Evolutionary conservation across 768 basidiomycete species (phyloP), one percentile per base, ranked within the genome.

Genomic region (Lentinula guzmanii): DNA sequence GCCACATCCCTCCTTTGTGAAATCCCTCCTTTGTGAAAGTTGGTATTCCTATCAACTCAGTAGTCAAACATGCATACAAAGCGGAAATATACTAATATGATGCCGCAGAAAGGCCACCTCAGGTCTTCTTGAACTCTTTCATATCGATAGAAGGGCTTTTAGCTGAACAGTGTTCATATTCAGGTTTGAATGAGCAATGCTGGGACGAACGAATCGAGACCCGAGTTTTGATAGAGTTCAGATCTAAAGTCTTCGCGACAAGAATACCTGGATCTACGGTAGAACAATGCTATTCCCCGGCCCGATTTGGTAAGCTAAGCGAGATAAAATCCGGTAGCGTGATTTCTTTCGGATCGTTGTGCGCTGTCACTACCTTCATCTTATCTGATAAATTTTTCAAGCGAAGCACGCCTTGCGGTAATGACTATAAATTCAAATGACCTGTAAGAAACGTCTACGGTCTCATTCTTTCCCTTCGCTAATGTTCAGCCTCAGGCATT

Each of bases 401-500:
- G 7, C 16, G 18, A 24, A 41, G 39, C 15, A 35, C n/a, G 7
- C 42, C 39, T 31, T 9, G 56, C 56, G 35, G 52, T 33, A 4
- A 58, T 58, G 56, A 43, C 56, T 58, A 58, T 59, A 59, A 60
- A 60, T 18, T 52, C 59, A 60, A 37, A 46, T 43, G 57, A 52
- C 15, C 24, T 52, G 59, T 59, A 59, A 34, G 58, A 24, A 31
- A 33, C 35, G 8, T 13, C 58, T 39, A 21, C 51, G 18, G 51
- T 42, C 37, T 24, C 0, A 31, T 55, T 55, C 21, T 1, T 45
- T 52, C 8, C 4, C 16, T 24, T 60, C 46, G 46, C 50, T 33
- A 46, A 79, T 78, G 79, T 75, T 73, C 71, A 68, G 69, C 61
- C 70, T 77, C 65, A 68, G 76, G 62, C 71, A 68, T 61, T 71